Conservation (phyloP, 176 grass and related monocot genomes). For the Phoenix roebelenii region DNA sequence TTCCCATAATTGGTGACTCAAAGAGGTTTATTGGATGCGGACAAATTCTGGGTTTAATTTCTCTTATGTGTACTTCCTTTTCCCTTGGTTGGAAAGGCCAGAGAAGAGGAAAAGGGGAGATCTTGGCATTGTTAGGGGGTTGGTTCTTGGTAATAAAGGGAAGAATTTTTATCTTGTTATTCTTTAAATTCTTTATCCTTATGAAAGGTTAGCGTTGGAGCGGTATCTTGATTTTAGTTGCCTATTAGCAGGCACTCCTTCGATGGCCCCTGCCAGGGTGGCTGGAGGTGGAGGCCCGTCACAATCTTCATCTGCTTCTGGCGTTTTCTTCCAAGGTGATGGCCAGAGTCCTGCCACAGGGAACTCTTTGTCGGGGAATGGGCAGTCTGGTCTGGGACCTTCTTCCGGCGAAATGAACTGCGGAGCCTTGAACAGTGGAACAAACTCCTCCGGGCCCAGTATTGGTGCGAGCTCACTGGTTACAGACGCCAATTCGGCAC, state of each 20-base stretch:
- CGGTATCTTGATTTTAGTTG: background rate
- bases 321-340: constrained; percentile 31
- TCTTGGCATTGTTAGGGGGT: too few relatives aligned
- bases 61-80: too few relatives aligned
- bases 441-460: constrained; percentile 74
- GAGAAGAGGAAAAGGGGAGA: too few relatives aligned
- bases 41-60: too few relatives aligned
- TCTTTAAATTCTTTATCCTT: too few relatives aligned
- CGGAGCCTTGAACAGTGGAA: constrained; percentile 37
- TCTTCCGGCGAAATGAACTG: constrained; percentile 49
- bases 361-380: constrained; percentile 39
- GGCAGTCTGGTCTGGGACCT: constrained; percentile 40
- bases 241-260: background rate
- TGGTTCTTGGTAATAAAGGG: too few relatives aligned
- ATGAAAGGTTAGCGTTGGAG: background rate
- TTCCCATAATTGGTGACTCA: too few relatives aligned
- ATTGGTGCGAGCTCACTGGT: constrained; percentile 87
- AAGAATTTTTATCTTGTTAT: too few relatives aligned
- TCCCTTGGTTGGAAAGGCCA: too few relatives aligned
- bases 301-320: constrained; percentile 7
- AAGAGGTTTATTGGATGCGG: too few relatives aligned
- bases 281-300: background rate
- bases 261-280: background rate
- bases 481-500: constrained; percentile 78
- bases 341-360: constrained; percentile 26